A percentile compares a stretch with the other conserved stretches of the same genome.
Conservation (phyloP, 768 basidiomycete genomes). For the Chalciporus pseudorubinellus region DNA sequence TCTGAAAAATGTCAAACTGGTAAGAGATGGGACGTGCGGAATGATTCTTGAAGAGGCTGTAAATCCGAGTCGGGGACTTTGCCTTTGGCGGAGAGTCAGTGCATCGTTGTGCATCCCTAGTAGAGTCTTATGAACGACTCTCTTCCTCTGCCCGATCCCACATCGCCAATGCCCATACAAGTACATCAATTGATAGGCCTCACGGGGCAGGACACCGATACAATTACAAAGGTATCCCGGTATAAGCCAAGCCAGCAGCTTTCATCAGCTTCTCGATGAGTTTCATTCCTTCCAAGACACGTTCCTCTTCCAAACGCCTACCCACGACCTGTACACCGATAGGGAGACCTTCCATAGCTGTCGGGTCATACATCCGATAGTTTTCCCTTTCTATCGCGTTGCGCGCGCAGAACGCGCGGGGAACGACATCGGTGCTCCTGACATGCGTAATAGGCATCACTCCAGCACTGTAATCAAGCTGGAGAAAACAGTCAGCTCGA, state of each 20-base stretch:
- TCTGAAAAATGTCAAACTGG: no score
- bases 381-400: slow-evolving; percentile 40
- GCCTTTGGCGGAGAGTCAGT: no score
- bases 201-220: background rate
- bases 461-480: slow-evolving; percentile 47
- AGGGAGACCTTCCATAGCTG: slow-evolving; percentile 44
- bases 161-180: no score
- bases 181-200: no score
- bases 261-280: slow-evolving; percentile 34
- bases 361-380: slow-evolving; percentile 41
- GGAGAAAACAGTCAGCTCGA: background rate
- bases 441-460: slow-evolving; percentile 46
- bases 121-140: no score
- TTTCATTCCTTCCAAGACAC: slow-evolving; percentile 45
- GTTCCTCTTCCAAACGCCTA: slow-evolving; percentile 45
- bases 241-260: slow-evolving; percentile 22
- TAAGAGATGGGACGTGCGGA: no score
- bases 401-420: slow-evolving; percentile 22
- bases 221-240: slow-evolving; percentile 22
- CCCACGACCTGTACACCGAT: slow-evolving; percentile 45
- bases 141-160: no score
- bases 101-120: no score
- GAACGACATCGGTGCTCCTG: slow-evolving; percentile 34
- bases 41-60: no score
- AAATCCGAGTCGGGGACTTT: no score